Evolutionary conservation across 805 yeast species (phyloP).

Genomic region (Wickerhamiella azyma): DNA sequence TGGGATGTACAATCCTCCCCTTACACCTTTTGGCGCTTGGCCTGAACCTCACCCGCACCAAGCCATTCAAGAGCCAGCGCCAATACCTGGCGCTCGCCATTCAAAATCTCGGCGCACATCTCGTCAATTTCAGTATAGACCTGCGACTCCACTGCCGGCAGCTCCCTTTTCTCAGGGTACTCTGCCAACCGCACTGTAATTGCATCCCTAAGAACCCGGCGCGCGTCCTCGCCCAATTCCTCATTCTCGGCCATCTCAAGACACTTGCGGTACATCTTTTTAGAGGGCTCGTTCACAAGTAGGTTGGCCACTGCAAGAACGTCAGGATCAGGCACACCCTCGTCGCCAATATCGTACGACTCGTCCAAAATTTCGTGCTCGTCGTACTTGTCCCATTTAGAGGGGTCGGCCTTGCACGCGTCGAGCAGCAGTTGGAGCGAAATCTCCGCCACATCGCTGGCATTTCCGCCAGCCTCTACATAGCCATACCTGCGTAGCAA

Average conservation of each 20-base stretch:
- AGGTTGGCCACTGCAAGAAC: slow-evolving; percentile 10
- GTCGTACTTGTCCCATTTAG: slow-evolving; percentile 12
- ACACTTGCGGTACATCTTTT: slow-evolving; percentile 5
- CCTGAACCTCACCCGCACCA: not conserved
- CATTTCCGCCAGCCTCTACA: slow-evolving; percentile 61
- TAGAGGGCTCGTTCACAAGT: slow-evolving; percentile 11
- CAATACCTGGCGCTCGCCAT: slow-evolving; percentile 21
- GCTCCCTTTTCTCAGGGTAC: slow-evolving; percentile 13
- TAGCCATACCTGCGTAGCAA: slow-evolving; percentile 83
- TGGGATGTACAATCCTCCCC: too few species aligned
- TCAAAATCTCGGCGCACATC: slow-evolving; percentile 20
- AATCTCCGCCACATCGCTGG: slow-evolving; percentile 70
- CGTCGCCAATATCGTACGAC: slow-evolving; percentile 8
- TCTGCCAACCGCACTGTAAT: slow-evolving; percentile 14
- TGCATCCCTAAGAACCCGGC: slow-evolving; percentile 8
- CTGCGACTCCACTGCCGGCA: not conserved
- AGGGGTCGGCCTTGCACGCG: slow-evolving; percentile 22
- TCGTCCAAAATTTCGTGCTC: slow-evolving; percentile 10
- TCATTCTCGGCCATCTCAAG: slow-evolving; percentile 12
- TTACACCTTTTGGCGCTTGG: not conserved
- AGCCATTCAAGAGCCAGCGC: slow-evolving; percentile 18
- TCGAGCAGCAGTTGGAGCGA: slow-evolving; percentile 32
- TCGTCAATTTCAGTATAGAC: slow-evolving; percentile 10
- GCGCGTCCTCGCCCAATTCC: slow-evolving; percentile 10
- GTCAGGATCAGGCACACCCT: slow-evolving; percentile 15